Percentiles rank a stretch among this genome's conserved stretches.
Conservation (phyloP, 306 rosid species). For the Arachis stenosperma region DNA sequence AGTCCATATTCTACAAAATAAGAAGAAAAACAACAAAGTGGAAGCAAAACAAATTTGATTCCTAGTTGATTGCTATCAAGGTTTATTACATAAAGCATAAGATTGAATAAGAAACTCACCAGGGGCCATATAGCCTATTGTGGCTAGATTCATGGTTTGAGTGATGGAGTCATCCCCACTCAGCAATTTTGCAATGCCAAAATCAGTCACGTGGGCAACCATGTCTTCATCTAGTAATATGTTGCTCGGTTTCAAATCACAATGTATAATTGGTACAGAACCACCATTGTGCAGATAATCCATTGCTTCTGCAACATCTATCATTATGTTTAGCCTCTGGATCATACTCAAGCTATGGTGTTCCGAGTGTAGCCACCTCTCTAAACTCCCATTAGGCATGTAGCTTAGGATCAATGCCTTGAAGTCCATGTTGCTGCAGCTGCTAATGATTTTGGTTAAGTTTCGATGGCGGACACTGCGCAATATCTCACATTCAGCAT, state of each 20-base stretch:
- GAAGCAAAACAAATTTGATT: neutral
- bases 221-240: neutral
- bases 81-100: neutral
- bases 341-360: neutral
- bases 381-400: slow-evolving; percentile 3
- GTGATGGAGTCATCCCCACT: neutral
- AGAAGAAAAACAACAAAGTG: neutral
- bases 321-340: neutral
- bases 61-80: neutral
- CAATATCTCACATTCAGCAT: neutral
- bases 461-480: neutral
- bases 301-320: slow-evolving; percentile 5
- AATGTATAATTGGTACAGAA: neutral
- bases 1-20: slow-evolving; percentile 17
- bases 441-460: slow-evolving; percentile 3
- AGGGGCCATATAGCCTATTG: neutral
- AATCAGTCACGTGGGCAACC: slow-evolving; percentile 3
- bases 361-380: neutral
- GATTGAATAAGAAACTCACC: neutral
- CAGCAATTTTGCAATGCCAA: slow-evolving; percentile 6
- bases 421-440: slow-evolving; percentile 5
- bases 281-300: slow-evolving; percentile 9
- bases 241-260: neutral
- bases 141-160: neutral
- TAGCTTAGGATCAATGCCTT: neutral